Evolutionary conservation across 192 early-diverging fungal species (phyloP).

Genomic region (Pilobolus umbonatus): DNA sequence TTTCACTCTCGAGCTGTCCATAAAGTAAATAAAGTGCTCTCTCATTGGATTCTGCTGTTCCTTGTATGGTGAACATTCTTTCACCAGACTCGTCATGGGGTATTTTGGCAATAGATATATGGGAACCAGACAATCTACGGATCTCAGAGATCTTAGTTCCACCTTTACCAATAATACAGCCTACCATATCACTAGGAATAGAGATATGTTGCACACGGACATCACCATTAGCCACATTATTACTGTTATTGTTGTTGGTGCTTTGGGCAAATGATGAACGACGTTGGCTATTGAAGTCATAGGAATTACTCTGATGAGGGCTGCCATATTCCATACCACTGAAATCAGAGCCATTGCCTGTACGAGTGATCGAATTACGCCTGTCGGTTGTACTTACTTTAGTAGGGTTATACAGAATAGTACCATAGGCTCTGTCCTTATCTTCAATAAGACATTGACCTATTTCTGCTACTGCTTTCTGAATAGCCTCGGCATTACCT

Average conservation of each 20-base stretch:
- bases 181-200: conserved; percentile 94
- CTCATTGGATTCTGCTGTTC: conserved; percentile 81
- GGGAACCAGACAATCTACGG: conserved; percentile 71
- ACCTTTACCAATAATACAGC: conserved; percentile 94
- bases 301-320: not conserved
- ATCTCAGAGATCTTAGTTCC: conserved; percentile 81
- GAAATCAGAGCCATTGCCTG: conserved; percentile 55
- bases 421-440: conserved; percentile 76
- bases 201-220: conserved; percentile 82
- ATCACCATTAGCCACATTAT: not conserved
- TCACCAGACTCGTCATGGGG: conserved; percentile 77
- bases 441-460: conserved; percentile 83
- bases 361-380: conserved; percentile 40
- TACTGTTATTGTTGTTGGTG: conserved; percentile 2
- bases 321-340: conserved; percentile 9
- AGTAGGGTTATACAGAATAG: conserved; percentile 81
- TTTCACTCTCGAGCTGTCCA: conserved; percentile 84
- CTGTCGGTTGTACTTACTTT: conserved; percentile 16
- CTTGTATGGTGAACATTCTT: conserved; percentile 89
- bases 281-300: conserved; percentile 12
- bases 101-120: conserved; percentile 86
- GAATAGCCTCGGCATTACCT: conserved; percentile 81
- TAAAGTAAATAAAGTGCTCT: conserved; percentile 90
- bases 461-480: conserved; percentile 79
- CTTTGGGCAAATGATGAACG: conserved; percentile 6